Conservation (phyloP, 176 grass and related monocot genomes). For the Lolium rigidum region DNA sequence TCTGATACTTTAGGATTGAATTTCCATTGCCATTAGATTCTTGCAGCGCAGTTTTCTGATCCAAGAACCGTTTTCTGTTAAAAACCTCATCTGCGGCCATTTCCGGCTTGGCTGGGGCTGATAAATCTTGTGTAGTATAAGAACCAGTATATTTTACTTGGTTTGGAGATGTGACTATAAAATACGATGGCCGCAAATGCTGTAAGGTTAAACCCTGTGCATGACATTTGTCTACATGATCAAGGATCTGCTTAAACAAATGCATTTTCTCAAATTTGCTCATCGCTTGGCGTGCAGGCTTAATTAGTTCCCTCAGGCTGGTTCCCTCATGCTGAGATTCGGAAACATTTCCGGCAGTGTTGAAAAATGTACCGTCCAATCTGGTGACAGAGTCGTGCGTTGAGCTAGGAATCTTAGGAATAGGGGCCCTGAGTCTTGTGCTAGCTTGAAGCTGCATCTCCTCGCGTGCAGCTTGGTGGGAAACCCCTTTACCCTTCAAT, state of each 20-base stretch:
- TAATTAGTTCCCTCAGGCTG: constrained; percentile 84
- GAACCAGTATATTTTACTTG: constrained; percentile 79
- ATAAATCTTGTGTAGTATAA: constrained; percentile 60
- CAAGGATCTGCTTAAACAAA: constrained; percentile 86
- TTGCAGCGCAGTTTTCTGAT: constrained; percentile 48
- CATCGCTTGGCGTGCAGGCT: constrained; percentile 52
- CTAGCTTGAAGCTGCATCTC: constrained; percentile 49
- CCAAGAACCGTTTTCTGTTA: constrained; percentile 69
- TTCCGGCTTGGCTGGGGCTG: constrained; percentile 43
- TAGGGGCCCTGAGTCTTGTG: constrained; percentile 48
- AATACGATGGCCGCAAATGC: constrained; percentile 83
- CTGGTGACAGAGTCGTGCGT: constrained; percentile 41
- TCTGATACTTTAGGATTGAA: constrained; percentile 70
- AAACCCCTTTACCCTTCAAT: constrained; percentile 83
- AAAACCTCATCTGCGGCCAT: constrained; percentile 42
- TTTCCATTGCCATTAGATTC: constrained; percentile 37
- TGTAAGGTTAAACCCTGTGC: constrained; percentile 65
- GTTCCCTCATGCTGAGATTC: constrained; percentile 43
- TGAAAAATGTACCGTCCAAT: constrained; percentile 41
- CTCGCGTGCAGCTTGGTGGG: constrained; percentile 44
- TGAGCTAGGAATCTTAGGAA: constrained; percentile 44
- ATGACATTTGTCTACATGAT: constrained; percentile 72
- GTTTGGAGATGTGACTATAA: constrained; percentile 56
- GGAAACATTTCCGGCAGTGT: constrained; percentile 38
- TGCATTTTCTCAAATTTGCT: constrained; percentile 80